These are phyloP conservation scores for Fragaria vesca DNA, from an alignment of 306 rosid species.

Conservation along the genomic window DNA sequence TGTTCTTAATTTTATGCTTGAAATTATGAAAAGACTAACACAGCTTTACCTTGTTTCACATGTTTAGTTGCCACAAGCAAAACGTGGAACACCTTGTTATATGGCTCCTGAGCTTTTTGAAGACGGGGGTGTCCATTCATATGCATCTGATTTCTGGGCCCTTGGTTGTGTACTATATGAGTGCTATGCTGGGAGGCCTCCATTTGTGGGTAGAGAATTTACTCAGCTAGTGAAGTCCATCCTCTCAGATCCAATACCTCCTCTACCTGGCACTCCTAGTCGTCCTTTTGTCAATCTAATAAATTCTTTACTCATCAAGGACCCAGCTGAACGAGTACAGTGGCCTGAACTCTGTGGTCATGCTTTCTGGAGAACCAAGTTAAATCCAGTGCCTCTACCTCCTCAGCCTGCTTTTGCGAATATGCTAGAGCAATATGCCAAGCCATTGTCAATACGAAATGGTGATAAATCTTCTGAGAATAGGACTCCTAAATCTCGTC, in stretches of 20 bases:
- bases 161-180: slow-evolving; percentile 93
- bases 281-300: slow-evolving; percentile 86
- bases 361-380: slow-evolving; percentile 82
- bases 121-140: slow-evolving; percentile 91
- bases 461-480: slow-evolving; percentile 70
- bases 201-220: slow-evolving; percentile 88
- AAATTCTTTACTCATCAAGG: slow-evolving; percentile 81
- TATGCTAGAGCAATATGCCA: slow-evolving; percentile 63
- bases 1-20: not conserved
- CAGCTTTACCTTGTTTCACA: slow-evolving; percentile 25
- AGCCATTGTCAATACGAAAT: slow-evolving; percentile 75
- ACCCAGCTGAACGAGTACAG: slow-evolving; percentile 92
- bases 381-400: slow-evolving; percentile 58
- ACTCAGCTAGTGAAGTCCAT: slow-evolving; percentile 93
- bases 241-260: slow-evolving; percentile 81
- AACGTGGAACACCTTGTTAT: slow-evolving; percentile 95
- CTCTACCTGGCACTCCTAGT: slow-evolving; percentile 90
- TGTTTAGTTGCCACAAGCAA: slow-evolving; percentile 82
- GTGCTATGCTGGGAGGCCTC: slow-evolving; percentile 91
- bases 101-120: slow-evolving; percentile 99
- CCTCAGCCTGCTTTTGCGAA: slow-evolving; percentile 88
- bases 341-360: slow-evolving; percentile 93
- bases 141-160: slow-evolving; percentile 97
- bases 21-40: slow-evolving; percentile 21
- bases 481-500: slow-evolving; percentile 77